These are phyloP conservation scores for Dendrobium nobile DNA, from an alignment of 106 monocot species.

Conservation along the genomic window DNA sequence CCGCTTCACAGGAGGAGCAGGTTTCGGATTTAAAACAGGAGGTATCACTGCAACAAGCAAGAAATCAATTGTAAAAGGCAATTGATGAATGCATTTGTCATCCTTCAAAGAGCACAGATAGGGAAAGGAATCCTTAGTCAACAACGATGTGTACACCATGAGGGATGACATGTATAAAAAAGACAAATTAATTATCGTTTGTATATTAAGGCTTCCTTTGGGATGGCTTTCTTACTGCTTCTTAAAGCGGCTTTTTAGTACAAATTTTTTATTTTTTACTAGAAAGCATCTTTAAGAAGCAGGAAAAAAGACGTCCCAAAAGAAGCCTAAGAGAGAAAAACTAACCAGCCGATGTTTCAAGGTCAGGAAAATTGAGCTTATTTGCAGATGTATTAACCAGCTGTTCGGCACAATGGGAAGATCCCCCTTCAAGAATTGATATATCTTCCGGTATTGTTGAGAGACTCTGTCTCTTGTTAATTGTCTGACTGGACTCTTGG, in stretches of 20 bases:
- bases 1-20: slow-evolving; percentile 29
- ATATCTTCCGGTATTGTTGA: slow-evolving; percentile 34
- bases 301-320: no score
- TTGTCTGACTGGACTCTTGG: slow-evolving; percentile 12
- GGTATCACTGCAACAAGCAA: slow-evolving; percentile 15
- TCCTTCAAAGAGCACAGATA: not conserved
- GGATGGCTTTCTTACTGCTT: no score
- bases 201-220: not conserved
- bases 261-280: no score
- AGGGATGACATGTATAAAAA: not conserved
- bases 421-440: slow-evolving; percentile 20
- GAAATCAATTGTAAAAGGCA: not conserved
- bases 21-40: slow-evolving; percentile 35
- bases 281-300: no score
- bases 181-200: not conserved
- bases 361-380: slow-evolving; percentile 9
- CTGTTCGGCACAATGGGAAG: slow-evolving; percentile 4
- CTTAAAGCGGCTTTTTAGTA: no score
- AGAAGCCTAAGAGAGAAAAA: not conserved
- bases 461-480: slow-evolving; percentile 11
- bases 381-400: slow-evolving; percentile 18
- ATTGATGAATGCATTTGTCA: no score
- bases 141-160: not conserved
- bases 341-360: slow-evolving; percentile 32
- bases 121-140: not conserved